Evolutionary conservation across 371 early-diverging fungal genomes (phyloP).

Genomic region (Umbelopsis sp.): DNA sequence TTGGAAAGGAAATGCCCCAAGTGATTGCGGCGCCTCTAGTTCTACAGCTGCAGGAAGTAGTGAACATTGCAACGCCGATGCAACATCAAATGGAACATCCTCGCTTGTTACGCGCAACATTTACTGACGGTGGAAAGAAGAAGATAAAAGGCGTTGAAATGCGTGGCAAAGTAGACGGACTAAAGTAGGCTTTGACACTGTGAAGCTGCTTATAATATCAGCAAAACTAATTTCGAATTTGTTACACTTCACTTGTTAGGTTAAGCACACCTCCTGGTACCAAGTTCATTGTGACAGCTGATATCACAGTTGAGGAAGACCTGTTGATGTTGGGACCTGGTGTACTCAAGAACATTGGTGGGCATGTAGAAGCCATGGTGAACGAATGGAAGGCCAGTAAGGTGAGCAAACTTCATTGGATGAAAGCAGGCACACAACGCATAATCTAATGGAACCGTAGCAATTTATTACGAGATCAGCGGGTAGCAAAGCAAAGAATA

Average conservation of each 20-base stretch:
- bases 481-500: constrained; percentile 20
- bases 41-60: constrained; percentile 40
- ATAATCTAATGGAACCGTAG: constrained; percentile 15
- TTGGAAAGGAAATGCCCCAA: constrained; percentile 25
- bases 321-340: constrained; percentile 39
- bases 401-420: constrained; percentile 23
- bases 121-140: constrained; percentile 46
- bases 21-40: constrained; percentile 34
- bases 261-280: constrained; percentile 50
- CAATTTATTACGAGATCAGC: constrained; percentile 41
- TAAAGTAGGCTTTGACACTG: constrained; percentile 26
- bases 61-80: constrained; percentile 40
- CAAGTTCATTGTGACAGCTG: constrained; percentile 38
- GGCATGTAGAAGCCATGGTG: constrained; percentile 46
- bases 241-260: constrained; percentile 20
- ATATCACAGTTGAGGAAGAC: constrained; percentile 39
- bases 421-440: no score
- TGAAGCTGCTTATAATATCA: neutral
- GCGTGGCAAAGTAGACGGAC: constrained; percentile 36
- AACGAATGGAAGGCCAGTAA: constrained; percentile 53
- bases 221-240: neutral
- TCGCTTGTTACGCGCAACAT: constrained; percentile 34
- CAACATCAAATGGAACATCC: constrained; percentile 41
- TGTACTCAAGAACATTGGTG: constrained; percentile 40
- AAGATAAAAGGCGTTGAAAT: constrained; percentile 42